These are phyloP conservation scores for Cairneyella variabilis DNA, from an alignment of 495 filamentous ascomycete genomes.

Conservation along the genomic window DNA sequence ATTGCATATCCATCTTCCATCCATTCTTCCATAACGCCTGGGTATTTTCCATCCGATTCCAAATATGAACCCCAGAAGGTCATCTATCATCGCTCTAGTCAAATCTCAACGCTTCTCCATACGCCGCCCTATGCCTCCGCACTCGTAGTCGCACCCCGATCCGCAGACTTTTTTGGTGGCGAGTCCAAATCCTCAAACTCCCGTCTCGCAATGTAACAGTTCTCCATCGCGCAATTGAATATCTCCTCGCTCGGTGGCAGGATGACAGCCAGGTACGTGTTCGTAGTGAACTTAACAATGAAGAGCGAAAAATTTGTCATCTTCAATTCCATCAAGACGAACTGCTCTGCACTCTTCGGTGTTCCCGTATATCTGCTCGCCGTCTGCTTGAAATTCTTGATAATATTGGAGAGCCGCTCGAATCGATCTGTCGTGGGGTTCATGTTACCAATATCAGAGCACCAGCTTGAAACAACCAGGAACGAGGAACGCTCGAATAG, in stretches of 20 bases:
- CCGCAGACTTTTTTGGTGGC: conserved; percentile 23
- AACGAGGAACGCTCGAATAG: conserved; percentile 96
- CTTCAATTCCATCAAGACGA: conserved; percentile 50
- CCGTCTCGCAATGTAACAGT: conserved; percentile 77
- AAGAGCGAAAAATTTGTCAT: conserved; percentile 72
- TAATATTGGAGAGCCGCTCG: conserved; percentile 91
- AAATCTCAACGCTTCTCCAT: background rate
- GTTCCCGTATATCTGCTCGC: conserved; percentile 47
- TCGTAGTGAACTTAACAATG: conserved; percentile 87
- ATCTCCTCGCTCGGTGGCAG: conserved; percentile 83
- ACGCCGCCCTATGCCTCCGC: background rate
- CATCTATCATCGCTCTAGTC: background rate
- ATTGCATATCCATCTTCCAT: background rate
- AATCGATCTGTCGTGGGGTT: conserved; percentile 92
- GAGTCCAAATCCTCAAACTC: conserved; percentile 59
- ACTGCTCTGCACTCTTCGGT: conserved; percentile 54
- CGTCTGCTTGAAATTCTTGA: conserved; percentile 93
- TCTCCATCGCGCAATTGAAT: conserved; percentile 84
- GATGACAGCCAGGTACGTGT: conserved; percentile 90
- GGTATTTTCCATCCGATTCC: conserved; percentile 16
- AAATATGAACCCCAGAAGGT: background rate
- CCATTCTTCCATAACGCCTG: conserved; percentile 12
- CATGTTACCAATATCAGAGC: conserved; percentile 61
- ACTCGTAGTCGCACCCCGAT: conserved; percentile 27
- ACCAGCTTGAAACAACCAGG: conserved; percentile 84